A percentile compares a stretch with the other conserved stretches of the same genome.
Conservation (phyloP, 2,329 filamentous ascomycete genomes). For the Fusarium oxysporum region DNA sequence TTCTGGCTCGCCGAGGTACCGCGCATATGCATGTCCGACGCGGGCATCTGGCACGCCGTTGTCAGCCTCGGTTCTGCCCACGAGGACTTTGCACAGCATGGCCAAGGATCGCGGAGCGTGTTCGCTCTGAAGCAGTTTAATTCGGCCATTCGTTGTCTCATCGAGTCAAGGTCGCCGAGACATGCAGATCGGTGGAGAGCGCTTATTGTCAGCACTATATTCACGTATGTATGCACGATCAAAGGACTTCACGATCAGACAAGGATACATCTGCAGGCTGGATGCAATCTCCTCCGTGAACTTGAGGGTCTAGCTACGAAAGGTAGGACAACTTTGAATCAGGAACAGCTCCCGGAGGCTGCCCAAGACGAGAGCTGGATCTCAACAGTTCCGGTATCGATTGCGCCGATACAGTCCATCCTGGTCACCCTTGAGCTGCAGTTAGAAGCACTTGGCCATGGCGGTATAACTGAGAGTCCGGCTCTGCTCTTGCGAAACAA, state of each 20-base stretch:
- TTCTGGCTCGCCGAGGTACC: constrained; percentile 18
- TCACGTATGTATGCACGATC: constrained; percentile 8
- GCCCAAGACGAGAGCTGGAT: background rate
- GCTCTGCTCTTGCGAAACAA: background rate
- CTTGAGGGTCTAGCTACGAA: background rate
- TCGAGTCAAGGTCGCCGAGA: background rate
- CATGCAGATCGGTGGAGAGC: constrained; percentile 17
- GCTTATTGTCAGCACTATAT: constrained; percentile 15
- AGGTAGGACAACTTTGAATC: fast-evolving
- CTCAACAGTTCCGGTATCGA: background rate
- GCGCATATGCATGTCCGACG: constrained; percentile 2
- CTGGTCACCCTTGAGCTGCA: background rate
- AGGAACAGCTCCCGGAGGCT: background rate
- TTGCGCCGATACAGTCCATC: background rate
- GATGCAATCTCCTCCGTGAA: constrained; percentile 6
- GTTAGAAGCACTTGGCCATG: background rate
- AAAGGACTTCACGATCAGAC: constrained; percentile 15
- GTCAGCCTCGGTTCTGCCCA: constrained; percentile 19
- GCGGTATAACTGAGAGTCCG: background rate
- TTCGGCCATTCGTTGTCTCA: background rate
- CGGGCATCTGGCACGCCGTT: constrained; percentile 24
- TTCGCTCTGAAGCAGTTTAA: constrained; percentile 13
- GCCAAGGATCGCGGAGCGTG: background rate
- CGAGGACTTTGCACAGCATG: background rate
- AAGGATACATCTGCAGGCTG: constrained; percentile 7